Evolutionary conservation across 306 rosid species (phyloP).

Genomic region (Castanopsis chinensis): DNA sequence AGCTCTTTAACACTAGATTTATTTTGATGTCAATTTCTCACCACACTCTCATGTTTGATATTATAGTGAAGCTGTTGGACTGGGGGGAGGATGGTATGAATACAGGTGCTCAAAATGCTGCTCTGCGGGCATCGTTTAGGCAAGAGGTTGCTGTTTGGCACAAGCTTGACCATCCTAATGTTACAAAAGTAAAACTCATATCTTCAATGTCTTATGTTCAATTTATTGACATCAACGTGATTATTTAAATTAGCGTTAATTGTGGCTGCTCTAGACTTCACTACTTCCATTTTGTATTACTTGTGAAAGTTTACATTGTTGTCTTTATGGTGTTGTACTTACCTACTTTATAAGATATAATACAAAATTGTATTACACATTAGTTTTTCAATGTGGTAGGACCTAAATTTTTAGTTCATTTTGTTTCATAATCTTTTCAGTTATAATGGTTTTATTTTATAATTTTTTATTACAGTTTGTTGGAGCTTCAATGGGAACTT

Average conservation of each 20-base stretch:
- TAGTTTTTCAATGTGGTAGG: neutral
- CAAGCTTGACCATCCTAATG: constrained; percentile 92
- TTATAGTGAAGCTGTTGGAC: constrained; percentile 89
- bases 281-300: neutral
- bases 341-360: neutral
- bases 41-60: constrained; percentile 27
- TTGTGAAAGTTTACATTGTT: neutral
- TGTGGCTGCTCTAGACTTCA: neutral
- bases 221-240: constrained; percentile 12
- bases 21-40: constrained; percentile 24
- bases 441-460: constrained; percentile 6
- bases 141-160: constrained; percentile 99
- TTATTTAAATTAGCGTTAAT: neutral
- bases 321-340: neutral
- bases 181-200: constrained; percentile 62
- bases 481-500: constrained; percentile 75
- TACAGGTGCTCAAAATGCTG: constrained; percentile 69
- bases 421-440: neutral
- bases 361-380: neutral
- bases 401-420: constrained; percentile 1
- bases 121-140: constrained; percentile 80
- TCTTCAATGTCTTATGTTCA: constrained; percentile 21
- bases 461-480: constrained; percentile 48
- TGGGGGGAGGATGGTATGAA: constrained; percentile 96
- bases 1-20: neutral